These are phyloP conservation scores for Cystoisospora suis DNA, from an alignment of 169 alveolate species.

Conservation along the genomic window DNA sequence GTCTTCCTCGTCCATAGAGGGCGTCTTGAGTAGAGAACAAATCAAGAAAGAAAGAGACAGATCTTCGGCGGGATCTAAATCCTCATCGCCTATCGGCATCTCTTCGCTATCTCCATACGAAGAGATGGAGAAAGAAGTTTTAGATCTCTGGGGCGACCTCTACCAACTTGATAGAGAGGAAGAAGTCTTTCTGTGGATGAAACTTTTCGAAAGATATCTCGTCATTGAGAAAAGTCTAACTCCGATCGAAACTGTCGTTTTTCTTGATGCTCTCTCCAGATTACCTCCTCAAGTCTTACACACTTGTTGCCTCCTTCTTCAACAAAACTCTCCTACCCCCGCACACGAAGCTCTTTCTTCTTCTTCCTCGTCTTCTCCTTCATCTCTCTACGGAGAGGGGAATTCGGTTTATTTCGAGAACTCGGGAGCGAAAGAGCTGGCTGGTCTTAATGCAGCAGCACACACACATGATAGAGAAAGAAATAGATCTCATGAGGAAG, in stretches of 20 bases:
- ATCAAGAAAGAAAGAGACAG: background rate
- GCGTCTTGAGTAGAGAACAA: background rate
- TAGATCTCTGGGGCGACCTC: background rate
- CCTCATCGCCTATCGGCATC: no score
- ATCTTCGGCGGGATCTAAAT: background rate
- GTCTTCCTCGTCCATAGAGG: no score
- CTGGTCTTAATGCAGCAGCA: background rate
- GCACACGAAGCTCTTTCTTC: background rate
- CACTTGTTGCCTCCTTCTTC: background rate
- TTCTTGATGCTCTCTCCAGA: background rate
- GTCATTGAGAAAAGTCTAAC: background rate
- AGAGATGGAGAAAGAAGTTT: background rate
- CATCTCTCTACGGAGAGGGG: background rate
- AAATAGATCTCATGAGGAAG: background rate
- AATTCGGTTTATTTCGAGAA: background rate
- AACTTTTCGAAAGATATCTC: background rate
- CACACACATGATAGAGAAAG: background rate
- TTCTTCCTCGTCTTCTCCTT: background rate
- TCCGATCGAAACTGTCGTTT: background rate
- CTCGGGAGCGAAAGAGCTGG: background rate
- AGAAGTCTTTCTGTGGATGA: background rate
- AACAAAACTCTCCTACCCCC: background rate
- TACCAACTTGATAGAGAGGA: background rate
- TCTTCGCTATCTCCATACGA: no score
- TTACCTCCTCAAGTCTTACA: constrained; percentile 15